Percentiles rank a stretch among this genome's conserved stretches.
phyloP scores from a whole-genome alignment of 1,284 basidiomycete species.

The Apiotrichum siamense region DNA sequence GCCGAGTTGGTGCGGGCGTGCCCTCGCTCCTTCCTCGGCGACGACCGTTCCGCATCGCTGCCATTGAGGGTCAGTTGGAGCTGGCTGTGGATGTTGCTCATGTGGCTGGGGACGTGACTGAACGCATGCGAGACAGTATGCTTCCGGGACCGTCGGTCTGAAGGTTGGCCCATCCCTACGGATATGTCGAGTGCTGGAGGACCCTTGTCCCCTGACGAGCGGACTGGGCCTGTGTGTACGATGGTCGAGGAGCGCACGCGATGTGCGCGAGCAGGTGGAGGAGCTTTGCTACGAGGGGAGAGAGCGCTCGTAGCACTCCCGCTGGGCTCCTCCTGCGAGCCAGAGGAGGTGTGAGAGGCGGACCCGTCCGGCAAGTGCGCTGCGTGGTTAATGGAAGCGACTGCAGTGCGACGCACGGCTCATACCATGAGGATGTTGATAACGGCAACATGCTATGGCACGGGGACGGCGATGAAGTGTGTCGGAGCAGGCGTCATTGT shows the following conservation, averaged over 20 bases:
- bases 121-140: slow-evolving; percentile 2
- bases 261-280: neutral
- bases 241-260: slow-evolving; percentile 35
- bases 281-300: neutral
- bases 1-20: slow-evolving; percentile 25
- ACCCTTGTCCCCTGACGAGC: slow-evolving; percentile 7
- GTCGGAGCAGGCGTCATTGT: no score
- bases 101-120: neutral
- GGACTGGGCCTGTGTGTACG: slow-evolving; percentile 15
- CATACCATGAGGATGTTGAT: slow-evolving; percentile 9
- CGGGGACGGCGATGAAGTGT: no score
- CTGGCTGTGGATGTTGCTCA: neutral
- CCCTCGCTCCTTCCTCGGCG: slow-evolving; percentile 1
- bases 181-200: slow-evolving; percentile 12
- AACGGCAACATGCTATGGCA: no score
- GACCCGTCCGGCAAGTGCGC: neutral
- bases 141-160: slow-evolving; percentile 4
- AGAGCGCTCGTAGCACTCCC: neutral
- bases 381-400: no score
- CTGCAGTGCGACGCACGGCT: slow-evolving; percentile 14
- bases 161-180: neutral
- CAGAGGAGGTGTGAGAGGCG: neutral
- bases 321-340: neutral
- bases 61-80: neutral
- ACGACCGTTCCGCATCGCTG: neutral